Percentiles rank a stretch among this genome's conserved stretches.
Conservation (phyloP, 257 asterid species). For the Datura wrightii region DNA sequence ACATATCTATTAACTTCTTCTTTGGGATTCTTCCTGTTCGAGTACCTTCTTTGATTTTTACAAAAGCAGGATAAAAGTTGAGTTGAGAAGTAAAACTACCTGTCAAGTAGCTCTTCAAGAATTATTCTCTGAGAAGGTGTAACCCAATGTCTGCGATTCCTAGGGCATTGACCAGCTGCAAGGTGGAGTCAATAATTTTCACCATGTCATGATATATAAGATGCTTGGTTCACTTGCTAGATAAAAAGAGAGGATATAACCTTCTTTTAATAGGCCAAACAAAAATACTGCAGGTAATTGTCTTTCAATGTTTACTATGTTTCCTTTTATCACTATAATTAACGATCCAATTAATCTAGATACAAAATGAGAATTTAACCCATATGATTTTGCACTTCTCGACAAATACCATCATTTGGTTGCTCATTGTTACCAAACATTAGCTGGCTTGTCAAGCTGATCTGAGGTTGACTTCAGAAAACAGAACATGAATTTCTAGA, state of each 20-base stretch:
- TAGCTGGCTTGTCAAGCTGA: constrained; percentile 25
- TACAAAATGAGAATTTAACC: background rate
- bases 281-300: background rate
- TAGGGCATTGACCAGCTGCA: constrained; percentile 90
- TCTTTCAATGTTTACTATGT: background rate
- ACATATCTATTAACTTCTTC: background rate
- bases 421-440: background rate
- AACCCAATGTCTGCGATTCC: constrained; percentile 80
- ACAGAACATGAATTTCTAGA: constrained; percentile 9
- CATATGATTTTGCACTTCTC: constrained; percentile 9
- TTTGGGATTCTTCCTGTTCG: background rate
- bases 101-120: constrained; percentile 83
- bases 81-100: constrained; percentile 43
- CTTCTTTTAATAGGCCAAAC: background rate
- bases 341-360: background rate
- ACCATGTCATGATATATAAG: constrained; percentile 50
- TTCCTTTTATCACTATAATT: background rate
- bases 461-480: constrained; percentile 13
- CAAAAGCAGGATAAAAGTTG: background rate
- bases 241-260: background rate
- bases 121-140: constrained; percentile 86
- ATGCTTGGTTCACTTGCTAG: background rate
- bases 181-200: constrained; percentile 66
- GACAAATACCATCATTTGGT: constrained; percentile 2
- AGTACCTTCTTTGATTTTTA: background rate